These are phyloP conservation scores for Fomes fomentarius DNA, from an alignment of 1,284 basidiomycete genomes.

Conservation along the genomic window DNA sequence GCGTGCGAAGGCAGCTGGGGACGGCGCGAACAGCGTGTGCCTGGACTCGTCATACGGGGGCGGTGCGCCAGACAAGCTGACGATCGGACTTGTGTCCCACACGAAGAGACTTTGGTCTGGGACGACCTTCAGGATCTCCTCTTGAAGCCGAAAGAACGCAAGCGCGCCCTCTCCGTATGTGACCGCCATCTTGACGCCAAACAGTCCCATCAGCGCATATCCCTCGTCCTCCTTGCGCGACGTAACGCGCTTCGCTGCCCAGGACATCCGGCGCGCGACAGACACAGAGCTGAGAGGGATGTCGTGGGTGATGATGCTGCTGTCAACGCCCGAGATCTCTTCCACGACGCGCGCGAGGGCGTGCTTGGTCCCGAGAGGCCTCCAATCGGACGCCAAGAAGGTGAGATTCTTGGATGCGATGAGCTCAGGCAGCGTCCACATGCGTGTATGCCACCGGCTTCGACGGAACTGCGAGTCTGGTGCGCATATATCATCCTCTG, in stretches of 20 bases:
- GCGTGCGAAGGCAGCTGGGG: neutral
- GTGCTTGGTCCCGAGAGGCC: neutral
- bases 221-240: conserved; percentile 1
- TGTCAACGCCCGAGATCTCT: neutral
- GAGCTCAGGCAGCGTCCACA: conserved; percentile 1
- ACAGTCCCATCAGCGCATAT: neutral
- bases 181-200: conserved; percentile 4
- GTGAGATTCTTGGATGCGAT: neutral
- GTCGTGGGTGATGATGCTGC: neutral
- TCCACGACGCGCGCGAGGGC: neutral
- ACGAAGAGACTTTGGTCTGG: neutral
- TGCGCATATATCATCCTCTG: neutral
- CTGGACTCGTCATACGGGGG: neutral
- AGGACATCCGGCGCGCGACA: neutral
- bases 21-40: neutral
- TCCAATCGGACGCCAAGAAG: neutral
- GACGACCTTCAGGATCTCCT: neutral
- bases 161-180: conserved; percentile 1
- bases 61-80: neutral
- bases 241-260: neutral
- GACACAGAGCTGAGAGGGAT: neutral
- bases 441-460: neutral
- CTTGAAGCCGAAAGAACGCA: conserved; percentile 4
- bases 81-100: neutral
- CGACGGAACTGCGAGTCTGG: neutral